Conservation (phyloP, 176 grass and related monocot genomes). For the Carex parvula region DNA sequence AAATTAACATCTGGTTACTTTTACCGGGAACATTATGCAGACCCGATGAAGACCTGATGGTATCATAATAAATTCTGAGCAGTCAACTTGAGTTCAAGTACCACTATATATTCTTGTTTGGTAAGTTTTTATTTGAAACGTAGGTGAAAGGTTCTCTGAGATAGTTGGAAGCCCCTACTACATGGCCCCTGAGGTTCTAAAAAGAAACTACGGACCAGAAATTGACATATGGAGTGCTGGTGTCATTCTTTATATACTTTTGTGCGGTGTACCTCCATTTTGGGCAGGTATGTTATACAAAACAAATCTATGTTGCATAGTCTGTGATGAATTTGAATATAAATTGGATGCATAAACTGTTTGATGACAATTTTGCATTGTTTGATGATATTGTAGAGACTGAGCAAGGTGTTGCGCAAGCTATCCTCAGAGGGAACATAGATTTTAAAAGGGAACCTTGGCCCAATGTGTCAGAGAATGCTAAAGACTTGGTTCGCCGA, state of each 20-base stretch:
- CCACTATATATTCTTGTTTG: conserved; percentile 18
- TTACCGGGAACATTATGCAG: not conserved
- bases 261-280: conserved; percentile 98
- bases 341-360: not conserved
- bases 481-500: conserved; percentile 83
- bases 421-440: conserved; percentile 92
- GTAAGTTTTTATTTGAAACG: conserved; percentile 19
- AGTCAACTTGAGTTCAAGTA: conserved; percentile 9
- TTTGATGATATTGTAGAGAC: conserved; percentile 66
- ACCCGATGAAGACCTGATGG: not conserved
- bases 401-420: conserved; percentile 95
- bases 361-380: conserved; percentile 1
- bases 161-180: conserved; percentile 99
- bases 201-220: conserved; percentile 95
- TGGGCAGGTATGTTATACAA: conserved; percentile 68
- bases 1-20: not conserved
- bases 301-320: not conserved
- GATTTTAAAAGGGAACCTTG: conserved; percentile 98
- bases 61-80: not conserved
- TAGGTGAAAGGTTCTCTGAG: conserved; percentile 98
- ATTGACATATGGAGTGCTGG: conserved; percentile 99
- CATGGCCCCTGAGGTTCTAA: conserved; percentile 97
- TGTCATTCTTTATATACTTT: conserved; percentile 94
- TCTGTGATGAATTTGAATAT: not conserved
- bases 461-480: conserved; percentile 97